These are phyloP conservation scores for Dunaliella primolecta DNA, from an alignment of 139 green algal species.

Conservation along the genomic window DNA sequence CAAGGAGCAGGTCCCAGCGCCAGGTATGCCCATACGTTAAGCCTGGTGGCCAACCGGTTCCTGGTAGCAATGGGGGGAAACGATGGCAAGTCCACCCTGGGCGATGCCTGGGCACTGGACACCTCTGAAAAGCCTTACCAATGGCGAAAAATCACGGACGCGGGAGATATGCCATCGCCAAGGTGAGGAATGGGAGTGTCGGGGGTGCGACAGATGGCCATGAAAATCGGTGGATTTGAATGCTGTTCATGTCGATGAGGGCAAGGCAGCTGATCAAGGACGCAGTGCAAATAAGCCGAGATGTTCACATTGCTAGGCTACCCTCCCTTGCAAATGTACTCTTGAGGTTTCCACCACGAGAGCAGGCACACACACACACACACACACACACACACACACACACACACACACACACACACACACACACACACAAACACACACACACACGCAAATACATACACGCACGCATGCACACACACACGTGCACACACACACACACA, in stretches of 20 bases:
- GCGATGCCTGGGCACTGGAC: conserved; percentile 94
- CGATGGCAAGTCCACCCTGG: conserved; percentile 86
- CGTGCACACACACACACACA: too few species aligned
- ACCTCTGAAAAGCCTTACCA: conserved; percentile 98
- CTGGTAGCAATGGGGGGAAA: conserved; percentile 96
- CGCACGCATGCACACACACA: too few species aligned
- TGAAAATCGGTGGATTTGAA: not conserved
- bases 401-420: too few species aligned
- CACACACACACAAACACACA: too few species aligned
- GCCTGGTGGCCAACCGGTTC: conserved; percentile 95
- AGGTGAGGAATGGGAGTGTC: conserved; percentile 39
- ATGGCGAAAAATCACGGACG: conserved; percentile 88
- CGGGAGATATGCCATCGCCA: conserved; percentile 73
- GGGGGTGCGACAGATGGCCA: not conserved
- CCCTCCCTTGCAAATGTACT: too few species aligned
- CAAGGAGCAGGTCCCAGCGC: conserved; percentile 85
- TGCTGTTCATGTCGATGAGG: not conserved
- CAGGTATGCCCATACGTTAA: conserved; percentile 94
- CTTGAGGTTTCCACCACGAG: too few species aligned
- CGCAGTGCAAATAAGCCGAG: too few species aligned
- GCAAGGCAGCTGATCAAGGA: too few species aligned
- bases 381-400: too few species aligned
- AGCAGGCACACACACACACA: too few species aligned
- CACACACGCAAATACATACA: too few species aligned
- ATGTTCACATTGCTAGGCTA: too few species aligned